These are phyloP conservation scores for Lentinus brumalis DNA, from an alignment of 768 basidiomycete species.

Conservation along the genomic window DNA sequence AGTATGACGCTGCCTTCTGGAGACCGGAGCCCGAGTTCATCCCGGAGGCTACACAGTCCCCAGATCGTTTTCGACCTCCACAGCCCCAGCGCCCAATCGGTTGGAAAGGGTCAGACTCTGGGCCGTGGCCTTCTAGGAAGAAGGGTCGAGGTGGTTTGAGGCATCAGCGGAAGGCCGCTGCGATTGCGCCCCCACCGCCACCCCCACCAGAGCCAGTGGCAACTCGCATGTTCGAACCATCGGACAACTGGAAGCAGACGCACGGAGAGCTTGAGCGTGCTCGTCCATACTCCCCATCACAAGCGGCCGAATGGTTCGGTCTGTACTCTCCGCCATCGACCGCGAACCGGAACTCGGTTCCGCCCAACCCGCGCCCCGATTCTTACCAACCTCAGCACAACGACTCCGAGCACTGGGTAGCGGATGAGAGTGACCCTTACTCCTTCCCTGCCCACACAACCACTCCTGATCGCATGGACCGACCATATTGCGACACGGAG, in stretches of 20 bases:
- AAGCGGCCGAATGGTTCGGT: slow-evolving; percentile 53
- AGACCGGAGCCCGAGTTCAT: slow-evolving; percentile 36
- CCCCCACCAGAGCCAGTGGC: slow-evolving; percentile 45
- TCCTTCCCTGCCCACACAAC: background rate
- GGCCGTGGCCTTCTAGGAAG: slow-evolving; percentile 43
- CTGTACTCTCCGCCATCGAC: slow-evolving; percentile 34
- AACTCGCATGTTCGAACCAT: slow-evolving; percentile 71
- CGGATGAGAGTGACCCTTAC: slow-evolving; percentile 15
- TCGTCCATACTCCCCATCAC: slow-evolving; percentile 25
- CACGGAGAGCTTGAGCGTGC: slow-evolving; percentile 41
- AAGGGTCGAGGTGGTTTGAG: slow-evolving; percentile 27
- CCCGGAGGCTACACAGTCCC: slow-evolving; percentile 50
- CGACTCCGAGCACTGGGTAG: slow-evolving; percentile 17
- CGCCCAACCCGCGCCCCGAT: slow-evolving; percentile 41
- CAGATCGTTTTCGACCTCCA: slow-evolving; percentile 48
- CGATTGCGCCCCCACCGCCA: slow-evolving; percentile 36
- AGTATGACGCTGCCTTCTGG: slow-evolving; percentile 38
- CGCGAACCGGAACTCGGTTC: slow-evolving; percentile 40
- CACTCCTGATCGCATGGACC: slow-evolving; percentile 5
- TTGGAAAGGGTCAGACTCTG: slow-evolving; percentile 41
- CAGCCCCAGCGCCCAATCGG: slow-evolving; percentile 43
- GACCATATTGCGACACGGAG: slow-evolving; percentile 1
- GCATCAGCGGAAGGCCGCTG: background rate
- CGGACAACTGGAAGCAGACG: slow-evolving; percentile 67
- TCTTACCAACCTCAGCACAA: slow-evolving; percentile 39